Evolutionary conservation across 2,329 filamentous ascomycete species (phyloP).

Genomic region (Stemphylium vesicarium): DNA sequence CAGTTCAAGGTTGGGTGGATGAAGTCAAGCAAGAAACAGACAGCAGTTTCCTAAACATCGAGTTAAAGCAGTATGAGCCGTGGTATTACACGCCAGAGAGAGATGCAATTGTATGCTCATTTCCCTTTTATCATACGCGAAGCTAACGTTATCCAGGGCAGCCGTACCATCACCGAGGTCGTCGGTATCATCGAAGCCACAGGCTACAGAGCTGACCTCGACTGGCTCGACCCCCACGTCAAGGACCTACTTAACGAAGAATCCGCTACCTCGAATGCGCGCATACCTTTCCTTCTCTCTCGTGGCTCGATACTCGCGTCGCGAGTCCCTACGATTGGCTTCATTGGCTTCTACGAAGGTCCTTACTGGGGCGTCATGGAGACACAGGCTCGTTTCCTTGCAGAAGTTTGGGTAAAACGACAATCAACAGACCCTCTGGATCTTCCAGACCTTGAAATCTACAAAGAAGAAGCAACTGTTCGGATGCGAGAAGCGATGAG

Average conservation of each 20-base stretch:
- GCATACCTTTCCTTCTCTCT: slow-evolving; percentile 63
- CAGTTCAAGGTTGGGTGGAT: slow-evolving; percentile 47
- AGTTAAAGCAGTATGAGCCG: slow-evolving; percentile 18
- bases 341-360: slow-evolving; percentile 83
- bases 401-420: slow-evolving; percentile 62
- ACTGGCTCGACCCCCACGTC: slow-evolving; percentile 66
- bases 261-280: slow-evolving; percentile 61
- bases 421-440: slow-evolving; percentile 26
- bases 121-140: background rate
- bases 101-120: slow-evolving; percentile 9
- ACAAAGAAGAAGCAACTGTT: slow-evolving; percentile 27
- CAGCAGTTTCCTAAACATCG: slow-evolving; percentile 5
- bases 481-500: slow-evolving; percentile 55
- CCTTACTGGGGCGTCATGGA: slow-evolving; percentile 89
- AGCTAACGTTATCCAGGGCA: slow-evolving; percentile 16
- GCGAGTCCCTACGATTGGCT: slow-evolving; percentile 69
- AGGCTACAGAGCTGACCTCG: slow-evolving; percentile 71
- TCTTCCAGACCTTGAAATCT: background rate
- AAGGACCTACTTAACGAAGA: slow-evolving; percentile 62
- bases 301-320: slow-evolving; percentile 70
- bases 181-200: slow-evolving; percentile 75
- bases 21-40: slow-evolving; percentile 22
- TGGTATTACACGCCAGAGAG: slow-evolving; percentile 15
- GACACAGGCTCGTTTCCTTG: slow-evolving; percentile 77
- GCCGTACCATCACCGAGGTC: slow-evolving; percentile 16